phyloP scores from a whole-genome alignment of 2,329 filamentous ascomycete genomes.

The Aplosporella prunicola region DNA sequence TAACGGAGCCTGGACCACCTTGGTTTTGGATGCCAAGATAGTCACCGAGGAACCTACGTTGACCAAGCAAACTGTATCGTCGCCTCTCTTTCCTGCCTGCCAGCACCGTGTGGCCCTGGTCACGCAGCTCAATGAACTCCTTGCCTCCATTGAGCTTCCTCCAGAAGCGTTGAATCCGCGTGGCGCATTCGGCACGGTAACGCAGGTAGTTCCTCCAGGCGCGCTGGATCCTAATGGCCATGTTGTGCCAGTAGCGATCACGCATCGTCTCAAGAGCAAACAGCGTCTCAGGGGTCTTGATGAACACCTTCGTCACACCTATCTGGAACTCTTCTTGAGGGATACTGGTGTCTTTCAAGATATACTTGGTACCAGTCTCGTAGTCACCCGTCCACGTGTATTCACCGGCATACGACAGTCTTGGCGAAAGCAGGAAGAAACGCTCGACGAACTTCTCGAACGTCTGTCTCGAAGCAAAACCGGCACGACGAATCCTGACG shows the following conservation, averaged over 20 bases:
- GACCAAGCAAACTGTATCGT: constrained; percentile 83
- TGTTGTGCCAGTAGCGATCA: constrained; percentile 98
- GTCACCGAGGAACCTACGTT: constrained; percentile 85
- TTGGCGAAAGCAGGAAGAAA: constrained; percentile 89
- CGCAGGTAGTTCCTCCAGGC: constrained; percentile 95
- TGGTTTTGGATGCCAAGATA: constrained; percentile 81
- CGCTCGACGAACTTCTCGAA: constrained; percentile 98
- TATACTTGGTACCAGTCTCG: constrained; percentile 80
- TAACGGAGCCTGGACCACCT: constrained; percentile 68
- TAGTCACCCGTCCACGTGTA: constrained; percentile 91
- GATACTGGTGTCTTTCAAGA: constrained; percentile 92
- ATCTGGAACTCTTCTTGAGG: constrained; percentile 94
- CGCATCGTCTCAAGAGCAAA: constrained; percentile 97
- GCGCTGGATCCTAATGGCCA: constrained; percentile 94
- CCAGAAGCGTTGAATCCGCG: constrained; percentile 91
- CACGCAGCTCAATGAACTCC: constrained; percentile 79
- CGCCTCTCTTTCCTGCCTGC: constrained; percentile 82
- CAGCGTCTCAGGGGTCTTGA: constrained; percentile 93
- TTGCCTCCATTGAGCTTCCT: constrained; percentile 83
- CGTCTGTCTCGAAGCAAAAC: constrained; percentile 92
- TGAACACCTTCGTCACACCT: constrained; percentile 93
- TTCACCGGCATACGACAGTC: constrained; percentile 91
- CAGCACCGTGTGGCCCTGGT: constrained; percentile 75
- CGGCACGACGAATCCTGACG: constrained; percentile 89
- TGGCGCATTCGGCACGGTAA: constrained; percentile 86